Conservation (phyloP, 139 green algal species). For the Penium margaritaceum region DNA sequence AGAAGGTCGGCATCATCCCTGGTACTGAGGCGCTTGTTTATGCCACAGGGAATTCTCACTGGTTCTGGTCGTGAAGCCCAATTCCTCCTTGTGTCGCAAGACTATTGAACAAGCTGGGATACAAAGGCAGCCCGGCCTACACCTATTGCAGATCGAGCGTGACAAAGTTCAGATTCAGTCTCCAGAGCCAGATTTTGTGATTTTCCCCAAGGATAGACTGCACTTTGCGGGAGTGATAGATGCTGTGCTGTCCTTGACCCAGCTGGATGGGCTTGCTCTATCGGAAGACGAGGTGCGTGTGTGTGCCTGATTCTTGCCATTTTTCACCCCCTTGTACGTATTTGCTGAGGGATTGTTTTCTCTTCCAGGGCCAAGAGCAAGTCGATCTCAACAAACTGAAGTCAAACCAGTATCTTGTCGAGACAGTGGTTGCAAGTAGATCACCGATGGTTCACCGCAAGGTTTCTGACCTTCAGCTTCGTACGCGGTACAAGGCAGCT, state of each 20-base stretch:
- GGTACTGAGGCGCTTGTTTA: too few relatives aligned
- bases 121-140: constrained; percentile 33
- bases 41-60: constrained; percentile 49
- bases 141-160: constrained; percentile 60
- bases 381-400: constrained; percentile 37
- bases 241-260: constrained; percentile 54
- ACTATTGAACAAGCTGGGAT: constrained; percentile 44
- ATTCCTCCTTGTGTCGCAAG: constrained; percentile 35
- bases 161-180: constrained; percentile 44
- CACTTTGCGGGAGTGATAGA: constrained; percentile 64
- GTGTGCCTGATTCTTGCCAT: too few relatives aligned
- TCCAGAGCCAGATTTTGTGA: constrained; percentile 42
- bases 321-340: too few relatives aligned
- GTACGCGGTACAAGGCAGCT: constrained; percentile 65
- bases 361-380: constrained; percentile 9
- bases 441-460: constrained; percentile 50
- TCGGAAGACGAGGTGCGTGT: constrained; percentile 44
- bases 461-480: constrained; percentile 61
- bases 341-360: neutral
- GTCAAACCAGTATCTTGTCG: constrained; percentile 45
- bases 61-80: constrained; percentile 42
- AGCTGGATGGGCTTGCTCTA: constrained; percentile 53
- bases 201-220: constrained; percentile 60
- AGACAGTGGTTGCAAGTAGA: constrained; percentile 56
- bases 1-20: too few relatives aligned